These are phyloP conservation scores for Draba incana DNA, from an alignment of 345 rosid species.

Conservation along the genomic window DNA sequence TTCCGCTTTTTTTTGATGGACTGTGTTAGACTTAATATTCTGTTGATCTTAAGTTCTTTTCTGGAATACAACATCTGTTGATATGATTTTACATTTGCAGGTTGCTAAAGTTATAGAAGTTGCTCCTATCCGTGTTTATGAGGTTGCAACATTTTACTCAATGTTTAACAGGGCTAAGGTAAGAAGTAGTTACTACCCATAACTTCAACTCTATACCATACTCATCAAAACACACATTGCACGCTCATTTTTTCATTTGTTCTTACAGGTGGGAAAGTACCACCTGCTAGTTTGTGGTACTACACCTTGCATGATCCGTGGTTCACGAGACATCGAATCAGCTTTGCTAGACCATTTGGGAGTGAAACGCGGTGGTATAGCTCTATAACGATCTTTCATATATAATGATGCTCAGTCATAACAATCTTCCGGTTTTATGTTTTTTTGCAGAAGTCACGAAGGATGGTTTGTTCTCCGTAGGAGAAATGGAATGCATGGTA, in stretches of 20 bases:
- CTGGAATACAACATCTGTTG: background rate
- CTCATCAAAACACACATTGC: slow-evolving; percentile 14
- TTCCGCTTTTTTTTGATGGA: background rate
- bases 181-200: slow-evolving; percentile 35
- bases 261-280: slow-evolving; percentile 87
- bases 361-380: slow-evolving; percentile 88
- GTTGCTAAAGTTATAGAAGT: slow-evolving; percentile 87
- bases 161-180: slow-evolving; percentile 95
- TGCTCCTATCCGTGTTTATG: slow-evolving; percentile 93
- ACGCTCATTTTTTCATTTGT: slow-evolving; percentile 21
- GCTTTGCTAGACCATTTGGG: slow-evolving; percentile 91
- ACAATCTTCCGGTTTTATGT: slow-evolving; percentile 28
- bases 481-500: slow-evolving; percentile 99
- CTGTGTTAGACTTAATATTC: background rate
- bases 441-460: slow-evolving; percentile 79
- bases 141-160: slow-evolving; percentile 98
- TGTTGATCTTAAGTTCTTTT: background rate
- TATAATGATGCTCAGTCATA: slow-evolving; percentile 20
- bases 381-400: slow-evolving; percentile 18
- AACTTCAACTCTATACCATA: slow-evolving; percentile 2
- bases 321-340: slow-evolving; percentile 89
- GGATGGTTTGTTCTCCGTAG: slow-evolving; percentile 98
- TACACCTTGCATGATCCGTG: slow-evolving; percentile 97
- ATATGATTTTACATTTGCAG: slow-evolving; percentile 43
- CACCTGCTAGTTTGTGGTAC: slow-evolving; percentile 99